These are phyloP conservation scores for Bretziella fagacearum DNA, from an alignment of 2,329 filamentous ascomycete species.

Conservation along the genomic window DNA sequence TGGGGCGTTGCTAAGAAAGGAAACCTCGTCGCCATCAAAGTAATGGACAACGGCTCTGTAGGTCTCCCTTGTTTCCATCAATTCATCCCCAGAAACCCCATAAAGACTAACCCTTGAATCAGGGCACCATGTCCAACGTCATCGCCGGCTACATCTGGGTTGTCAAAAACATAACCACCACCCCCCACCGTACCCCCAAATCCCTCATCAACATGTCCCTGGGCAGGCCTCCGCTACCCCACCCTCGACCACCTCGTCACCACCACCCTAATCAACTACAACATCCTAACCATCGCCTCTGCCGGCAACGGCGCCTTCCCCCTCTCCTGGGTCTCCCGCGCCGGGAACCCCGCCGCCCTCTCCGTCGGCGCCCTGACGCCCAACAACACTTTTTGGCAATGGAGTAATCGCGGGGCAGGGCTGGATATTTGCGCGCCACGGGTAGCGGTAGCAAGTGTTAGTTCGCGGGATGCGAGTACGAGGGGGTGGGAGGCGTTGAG, in stretches of 20 bases:
- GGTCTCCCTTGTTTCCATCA: neutral
- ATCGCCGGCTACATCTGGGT: slow-evolving; percentile 23
- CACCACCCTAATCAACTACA: slow-evolving; percentile 15
- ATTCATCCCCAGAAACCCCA: neutral
- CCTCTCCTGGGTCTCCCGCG: slow-evolving; percentile 16
- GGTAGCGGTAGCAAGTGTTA: slow-evolving; percentile 19
- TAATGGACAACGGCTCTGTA: slow-evolving; percentile 22
- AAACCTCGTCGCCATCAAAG: slow-evolving; percentile 30
- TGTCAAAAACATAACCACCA: slow-evolving; percentile 20
- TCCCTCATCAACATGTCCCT: slow-evolving; percentile 30
- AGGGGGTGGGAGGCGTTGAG: neutral
- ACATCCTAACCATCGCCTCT: slow-evolving; percentile 25
- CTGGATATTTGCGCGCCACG: slow-evolving; percentile 32
- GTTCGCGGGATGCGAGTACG: neutral
- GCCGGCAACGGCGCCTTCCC: slow-evolving; percentile 17
- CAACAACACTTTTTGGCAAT: slow-evolving; percentile 21
- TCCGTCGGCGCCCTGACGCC: slow-evolving; percentile 18
- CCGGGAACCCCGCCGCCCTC: slow-evolving; percentile 17
- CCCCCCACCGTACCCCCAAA: slow-evolving; percentile 17
- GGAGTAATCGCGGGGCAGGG: slow-evolving; percentile 29
- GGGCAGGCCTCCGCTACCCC: slow-evolving; percentile 17
- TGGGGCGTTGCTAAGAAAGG: slow-evolving; percentile 25
- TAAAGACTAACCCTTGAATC: neutral
- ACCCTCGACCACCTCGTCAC: slow-evolving; percentile 16
- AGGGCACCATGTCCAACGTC: slow-evolving; percentile 19